Percentiles rank a stretch among this genome's conserved stretches.
These are phyloP conservation scores for Aspergillus unguis DNA, from an alignment of 2,329 filamentous ascomycete genomes.

Conservation along the genomic window DNA sequence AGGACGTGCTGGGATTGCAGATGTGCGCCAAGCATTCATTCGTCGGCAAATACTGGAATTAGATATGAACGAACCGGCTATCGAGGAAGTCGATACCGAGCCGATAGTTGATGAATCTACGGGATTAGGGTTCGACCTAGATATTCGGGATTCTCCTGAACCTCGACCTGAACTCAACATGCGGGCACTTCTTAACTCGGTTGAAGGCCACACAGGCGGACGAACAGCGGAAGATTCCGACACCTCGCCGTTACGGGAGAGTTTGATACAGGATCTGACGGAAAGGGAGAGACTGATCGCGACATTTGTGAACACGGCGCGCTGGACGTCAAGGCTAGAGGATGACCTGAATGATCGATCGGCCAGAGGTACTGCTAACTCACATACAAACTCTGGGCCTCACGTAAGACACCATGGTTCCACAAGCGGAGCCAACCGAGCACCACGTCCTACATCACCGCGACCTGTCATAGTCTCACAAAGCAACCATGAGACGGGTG, in stretches of 20 bases:
- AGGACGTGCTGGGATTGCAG: slow-evolving; percentile 46
- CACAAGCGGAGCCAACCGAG: slow-evolving; percentile 29
- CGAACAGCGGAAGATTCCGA: slow-evolving; percentile 22
- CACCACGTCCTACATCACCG: slow-evolving; percentile 35
- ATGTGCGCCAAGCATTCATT: slow-evolving; percentile 46
- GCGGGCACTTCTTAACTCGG: slow-evolving; percentile 24
- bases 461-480: slow-evolving; percentile 41
- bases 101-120: slow-evolving; percentile 28
- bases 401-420: slow-evolving; percentile 28
- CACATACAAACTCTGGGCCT: slow-evolving; percentile 25
- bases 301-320: slow-evolving; percentile 42
- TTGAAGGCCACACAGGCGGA: slow-evolving; percentile 24
- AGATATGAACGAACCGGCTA: slow-evolving; percentile 30
- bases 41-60: slow-evolving; percentile 44
- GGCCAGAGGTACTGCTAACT: slow-evolving; percentile 23
- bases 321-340: slow-evolving; percentile 36
- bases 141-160: slow-evolving; percentile 17
- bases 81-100: slow-evolving; percentile 34
- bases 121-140: slow-evolving; percentile 23
- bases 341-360: slow-evolving; percentile 30
- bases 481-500: slow-evolving; percentile 21
- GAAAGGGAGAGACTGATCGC: slow-evolving; percentile 44
- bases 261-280: slow-evolving; percentile 37
- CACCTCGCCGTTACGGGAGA: slow-evolving; percentile 33
- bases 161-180: slow-evolving; percentile 21